Percentiles rank a stretch among this genome's conserved stretches.
Conservation (phyloP, 1,284 basidiomycete species). For the Puccinia coronata region DNA sequence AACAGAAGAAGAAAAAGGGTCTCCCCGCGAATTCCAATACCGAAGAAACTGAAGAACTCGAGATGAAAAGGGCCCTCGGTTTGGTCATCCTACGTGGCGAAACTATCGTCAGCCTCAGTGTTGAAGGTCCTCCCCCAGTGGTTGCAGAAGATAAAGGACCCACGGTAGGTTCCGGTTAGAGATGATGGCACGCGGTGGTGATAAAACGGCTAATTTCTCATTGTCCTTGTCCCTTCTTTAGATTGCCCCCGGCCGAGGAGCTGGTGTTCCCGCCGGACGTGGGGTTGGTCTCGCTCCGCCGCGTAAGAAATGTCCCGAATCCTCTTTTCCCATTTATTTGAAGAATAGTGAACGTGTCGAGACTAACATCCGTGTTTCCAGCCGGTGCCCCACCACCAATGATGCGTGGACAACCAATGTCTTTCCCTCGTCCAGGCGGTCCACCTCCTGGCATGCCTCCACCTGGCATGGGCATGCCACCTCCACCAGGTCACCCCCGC, state of each 20-base stretch:
- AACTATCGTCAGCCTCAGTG: conserved; percentile 89
- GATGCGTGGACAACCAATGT: conserved; percentile 76
- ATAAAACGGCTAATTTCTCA: conserved; percentile 28
- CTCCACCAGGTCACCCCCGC: conserved; percentile 12
- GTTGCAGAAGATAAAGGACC: conserved; percentile 86
- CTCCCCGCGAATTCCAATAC: conserved; percentile 46
- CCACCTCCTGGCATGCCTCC: conserved; percentile 63
- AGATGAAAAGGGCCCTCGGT: conserved; percentile 93
- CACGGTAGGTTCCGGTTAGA: conserved; percentile 61
- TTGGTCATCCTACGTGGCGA: conserved; percentile 95
- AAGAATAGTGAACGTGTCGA: conserved; percentile 25
- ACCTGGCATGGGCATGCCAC: conserved; percentile 59
- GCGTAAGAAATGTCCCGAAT: conserved; percentile 63
- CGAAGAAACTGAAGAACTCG: conserved; percentile 65
- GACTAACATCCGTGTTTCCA: conserved; percentile 52
- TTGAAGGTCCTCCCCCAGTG: conserved; percentile 92
- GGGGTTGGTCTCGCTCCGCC: conserved; percentile 96
- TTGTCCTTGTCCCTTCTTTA: conserved; percentile 56
- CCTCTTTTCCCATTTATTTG: conserved; percentile 53
- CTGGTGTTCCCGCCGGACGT: conserved; percentile 90
- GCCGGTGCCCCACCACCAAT: conserved; percentile 57
- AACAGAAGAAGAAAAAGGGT: conserved; percentile 75
- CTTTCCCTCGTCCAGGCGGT: conserved; percentile 66
- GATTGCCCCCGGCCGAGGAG: conserved; percentile 86
- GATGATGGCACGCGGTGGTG: not conserved